Percentiles rank a stretch among this genome's conserved stretches.
phyloP scores from a whole-genome alignment of 306 rosid genomes.

The Arachis stenosperma region DNA sequence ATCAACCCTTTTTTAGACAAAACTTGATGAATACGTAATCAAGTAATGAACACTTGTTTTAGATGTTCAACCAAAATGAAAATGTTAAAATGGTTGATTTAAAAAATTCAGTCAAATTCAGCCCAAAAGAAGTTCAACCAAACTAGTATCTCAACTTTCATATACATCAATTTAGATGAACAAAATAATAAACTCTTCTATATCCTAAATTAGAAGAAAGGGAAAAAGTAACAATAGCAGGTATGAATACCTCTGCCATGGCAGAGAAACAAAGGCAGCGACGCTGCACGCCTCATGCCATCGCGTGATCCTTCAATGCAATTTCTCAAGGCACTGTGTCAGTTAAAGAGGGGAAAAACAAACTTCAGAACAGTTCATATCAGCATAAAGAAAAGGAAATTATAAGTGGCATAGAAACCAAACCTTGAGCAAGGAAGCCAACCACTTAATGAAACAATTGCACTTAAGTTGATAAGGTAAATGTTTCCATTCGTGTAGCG shows the following conservation, averaged over 20 bases:
- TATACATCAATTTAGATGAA: neutral
- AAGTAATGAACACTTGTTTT: constrained; percentile 5
- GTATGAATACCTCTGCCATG: constrained; percentile 80
- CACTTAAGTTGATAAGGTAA: constrained; percentile 76
- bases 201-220: neutral
- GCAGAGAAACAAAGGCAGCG: constrained; percentile 75
- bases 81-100: neutral
- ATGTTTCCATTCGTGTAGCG: constrained; percentile 79
- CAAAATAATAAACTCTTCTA: no score
- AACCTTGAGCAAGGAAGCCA: constrained; percentile 99
- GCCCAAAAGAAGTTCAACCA: neutral
- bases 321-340: constrained; percentile 65
- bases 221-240: constrained; percentile 19
- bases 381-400: constrained; percentile 29
- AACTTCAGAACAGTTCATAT: constrained; percentile 29
- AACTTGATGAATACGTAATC: neutral
- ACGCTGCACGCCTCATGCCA: constrained; percentile 79
- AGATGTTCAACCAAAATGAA: constrained; percentile 1
- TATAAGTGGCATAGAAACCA: constrained; percentile 36
- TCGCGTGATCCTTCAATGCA: constrained; percentile 62
- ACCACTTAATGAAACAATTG: constrained; percentile 86
- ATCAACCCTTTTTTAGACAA: neutral
- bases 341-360: neutral
- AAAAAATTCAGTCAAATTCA: constrained; percentile 5
- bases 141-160: constrained; percentile 5